phyloP scores from a whole-genome alignment of 768 basidiomycete species.

The Russula griseocarnosa region DNA sequence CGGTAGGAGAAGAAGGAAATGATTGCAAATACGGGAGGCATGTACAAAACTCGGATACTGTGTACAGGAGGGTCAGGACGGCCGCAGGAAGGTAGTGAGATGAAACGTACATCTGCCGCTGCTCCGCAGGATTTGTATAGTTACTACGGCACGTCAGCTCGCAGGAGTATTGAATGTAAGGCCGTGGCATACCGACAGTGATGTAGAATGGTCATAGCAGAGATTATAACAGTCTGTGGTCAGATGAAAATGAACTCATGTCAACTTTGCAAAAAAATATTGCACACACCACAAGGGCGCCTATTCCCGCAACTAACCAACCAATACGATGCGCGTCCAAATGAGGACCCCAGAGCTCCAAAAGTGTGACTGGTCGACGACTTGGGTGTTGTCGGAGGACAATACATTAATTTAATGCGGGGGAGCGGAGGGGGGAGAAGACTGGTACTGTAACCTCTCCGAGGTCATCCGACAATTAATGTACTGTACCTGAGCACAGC shows the following conservation, averaged over 20 bases:
- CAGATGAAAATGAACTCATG: background rate
- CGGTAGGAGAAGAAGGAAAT: slow-evolving; percentile 86
- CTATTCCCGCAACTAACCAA: slow-evolving; percentile 67
- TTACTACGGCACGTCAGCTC: slow-evolving; percentile 44
- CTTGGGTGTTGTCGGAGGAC: slow-evolving; percentile 50
- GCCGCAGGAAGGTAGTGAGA: background rate
- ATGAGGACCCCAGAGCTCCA: slow-evolving; percentile 51
- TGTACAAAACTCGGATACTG: slow-evolving; percentile 76
- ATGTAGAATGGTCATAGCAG: slow-evolving; percentile 48
- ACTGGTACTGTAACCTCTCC: too few relatives aligned
- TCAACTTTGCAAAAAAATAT: slow-evolving; percentile 4
- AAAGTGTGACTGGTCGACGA: slow-evolving; percentile 57
- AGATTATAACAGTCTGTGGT: slow-evolving; percentile 56
- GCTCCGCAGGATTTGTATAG: slow-evolving; percentile 66
- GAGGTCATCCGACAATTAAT: too few relatives aligned
- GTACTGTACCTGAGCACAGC: too few relatives aligned
- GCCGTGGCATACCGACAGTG: slow-evolving; percentile 56
- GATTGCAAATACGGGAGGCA: slow-evolving; percentile 78
- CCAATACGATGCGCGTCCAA: slow-evolving; percentile 67
- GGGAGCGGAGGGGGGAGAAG: too few relatives aligned
- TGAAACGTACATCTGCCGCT: slow-evolving; percentile 66
- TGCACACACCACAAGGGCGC: slow-evolving; percentile 49
- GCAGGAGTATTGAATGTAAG: background rate
- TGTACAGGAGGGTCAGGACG: background rate
- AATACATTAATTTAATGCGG: slow-evolving; percentile 29